Evolutionary conservation across 768 basidiomycete species (phyloP).

Genomic region (Amanita subjunquillea): DNA sequence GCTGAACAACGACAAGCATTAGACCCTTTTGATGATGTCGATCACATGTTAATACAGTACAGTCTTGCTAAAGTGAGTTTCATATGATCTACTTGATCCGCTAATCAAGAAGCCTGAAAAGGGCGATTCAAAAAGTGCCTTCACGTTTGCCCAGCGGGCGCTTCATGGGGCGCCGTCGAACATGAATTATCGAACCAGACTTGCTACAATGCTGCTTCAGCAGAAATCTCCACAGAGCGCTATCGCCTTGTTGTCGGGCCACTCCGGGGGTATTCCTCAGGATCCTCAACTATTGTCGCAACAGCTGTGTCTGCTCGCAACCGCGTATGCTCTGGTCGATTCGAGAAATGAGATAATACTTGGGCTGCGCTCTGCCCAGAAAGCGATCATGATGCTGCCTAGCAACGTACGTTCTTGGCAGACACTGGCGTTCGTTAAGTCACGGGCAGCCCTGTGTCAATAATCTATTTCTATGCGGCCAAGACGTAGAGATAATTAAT

Average conservation of each 20-base stretch:
- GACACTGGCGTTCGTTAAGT: conserved; percentile 45
- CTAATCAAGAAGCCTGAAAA: conserved; percentile 12
- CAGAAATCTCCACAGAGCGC: conserved; percentile 29
- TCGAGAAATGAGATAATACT: conserved; percentile 9
- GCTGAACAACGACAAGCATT: conserved; percentile 51
- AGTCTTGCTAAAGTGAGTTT: conserved; percentile 57
- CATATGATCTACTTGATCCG: neutral
- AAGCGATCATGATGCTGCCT: conserved; percentile 53
- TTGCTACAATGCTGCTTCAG: conserved; percentile 48
- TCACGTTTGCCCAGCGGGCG: conserved; percentile 44
- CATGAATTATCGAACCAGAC: conserved; percentile 34
- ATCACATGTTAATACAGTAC: conserved; percentile 64
- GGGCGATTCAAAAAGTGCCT: conserved; percentile 39
- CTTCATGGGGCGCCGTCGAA: conserved; percentile 47
- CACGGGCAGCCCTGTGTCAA: neutral
- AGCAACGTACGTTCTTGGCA: conserved; percentile 45
- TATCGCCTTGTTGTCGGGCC: conserved; percentile 33
- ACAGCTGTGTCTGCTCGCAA: conserved; percentile 36
- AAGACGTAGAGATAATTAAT: conserved; percentile 5
- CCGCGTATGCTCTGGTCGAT: conserved; percentile 24
- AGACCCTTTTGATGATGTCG: conserved; percentile 62
- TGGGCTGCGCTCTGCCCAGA: conserved; percentile 43
- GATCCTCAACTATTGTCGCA: conserved; percentile 11
- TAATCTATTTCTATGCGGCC: conserved; percentile 1
- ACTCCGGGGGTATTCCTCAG: conserved; percentile 21